phyloP scores from a whole-genome alignment of 176 grass and related monocot genomes.

The Bolboschoenus planiculmis region DNA sequence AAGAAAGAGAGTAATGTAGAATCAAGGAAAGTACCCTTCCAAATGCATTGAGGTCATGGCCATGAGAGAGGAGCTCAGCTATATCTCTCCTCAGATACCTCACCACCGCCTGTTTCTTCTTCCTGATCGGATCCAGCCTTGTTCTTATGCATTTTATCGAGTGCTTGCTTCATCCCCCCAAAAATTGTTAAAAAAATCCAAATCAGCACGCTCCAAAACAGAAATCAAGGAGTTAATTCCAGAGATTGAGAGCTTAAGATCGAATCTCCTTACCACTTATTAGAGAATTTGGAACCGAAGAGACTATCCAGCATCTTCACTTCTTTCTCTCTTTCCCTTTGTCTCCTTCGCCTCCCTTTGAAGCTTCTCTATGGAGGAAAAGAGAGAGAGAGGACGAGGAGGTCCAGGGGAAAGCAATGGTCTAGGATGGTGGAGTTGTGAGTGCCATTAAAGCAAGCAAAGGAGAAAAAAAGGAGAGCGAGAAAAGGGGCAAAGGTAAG shows the following conservation, averaged over 20 bases:
- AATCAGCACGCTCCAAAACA: constrained; percentile 7
- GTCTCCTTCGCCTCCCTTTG: constrained; percentile 7
- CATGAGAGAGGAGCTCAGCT: constrained; percentile 70
- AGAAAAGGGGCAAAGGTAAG: constrained; percentile 28
- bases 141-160: constrained; percentile 65
- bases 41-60: constrained; percentile 61
- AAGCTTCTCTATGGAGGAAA: background rate
- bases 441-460: constrained; percentile 42
- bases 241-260: background rate
- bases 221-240: constrained; percentile 13
- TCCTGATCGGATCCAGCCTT: constrained; percentile 52
- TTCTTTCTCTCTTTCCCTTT: background rate
- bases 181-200: constrained; percentile 1
- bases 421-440: constrained; percentile 25
- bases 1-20: background rate
- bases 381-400: background rate
- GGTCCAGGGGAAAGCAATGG: constrained; percentile 8
- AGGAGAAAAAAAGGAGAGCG: background rate
- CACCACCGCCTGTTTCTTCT: constrained; percentile 77
- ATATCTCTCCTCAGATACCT: constrained; percentile 88
- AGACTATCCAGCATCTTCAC: constrained; percentile 61
- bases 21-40: constrained; percentile 35
- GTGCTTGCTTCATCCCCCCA: constrained; percentile 40
- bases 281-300: constrained; percentile 72
- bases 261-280: constrained; percentile 44